A percentile compares a stretch with the other conserved stretches of the same genome.
Evolutionary conservation across 495 filamentous ascomycete genomes (phyloP).

Genomic region (Tetracladium marchalianum): DNA sequence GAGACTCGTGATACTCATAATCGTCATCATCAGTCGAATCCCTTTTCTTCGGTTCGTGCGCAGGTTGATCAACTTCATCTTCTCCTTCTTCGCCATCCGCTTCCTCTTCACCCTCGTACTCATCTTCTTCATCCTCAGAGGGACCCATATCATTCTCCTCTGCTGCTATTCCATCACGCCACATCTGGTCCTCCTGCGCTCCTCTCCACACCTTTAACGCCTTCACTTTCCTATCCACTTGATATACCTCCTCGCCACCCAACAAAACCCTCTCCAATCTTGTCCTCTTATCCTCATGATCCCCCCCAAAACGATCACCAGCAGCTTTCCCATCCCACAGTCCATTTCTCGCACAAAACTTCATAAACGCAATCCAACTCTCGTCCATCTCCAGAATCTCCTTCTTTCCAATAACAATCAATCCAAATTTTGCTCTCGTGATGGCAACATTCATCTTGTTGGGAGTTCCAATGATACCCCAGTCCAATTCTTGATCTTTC

Average conservation of each 20-base stretch:
- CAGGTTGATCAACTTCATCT: too few relatives aligned
- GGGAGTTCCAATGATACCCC: slow-evolving; percentile 37
- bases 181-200: slow-evolving; percentile 19
- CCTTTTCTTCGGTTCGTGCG: too few relatives aligned
- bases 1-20: too few relatives aligned
- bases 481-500: slow-evolving; percentile 31
- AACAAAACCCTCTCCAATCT: slow-evolving; percentile 19
- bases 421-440: slow-evolving; percentile 42
- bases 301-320: background rate
- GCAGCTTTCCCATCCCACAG: slow-evolving; percentile 15
- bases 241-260: slow-evolving; percentile 7
- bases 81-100: background rate
- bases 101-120: background rate
- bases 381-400: slow-evolving; percentile 32
- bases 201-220: slow-evolving; percentile 6
- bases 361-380: slow-evolving; percentile 35
- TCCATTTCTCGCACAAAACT: slow-evolving; percentile 36
- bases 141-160: slow-evolving; percentile 1
- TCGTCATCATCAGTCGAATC: too few relatives aligned
- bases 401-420: slow-evolving; percentile 41
- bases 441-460: slow-evolving; percentile 44
- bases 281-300: background rate
- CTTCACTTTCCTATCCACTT: background rate
- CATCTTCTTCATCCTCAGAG: background rate
- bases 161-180: slow-evolving; percentile 16